These are phyloP conservation scores for Aquilaria sinensis DNA, from an alignment of 345 rosid species.

Conservation along the genomic window DNA sequence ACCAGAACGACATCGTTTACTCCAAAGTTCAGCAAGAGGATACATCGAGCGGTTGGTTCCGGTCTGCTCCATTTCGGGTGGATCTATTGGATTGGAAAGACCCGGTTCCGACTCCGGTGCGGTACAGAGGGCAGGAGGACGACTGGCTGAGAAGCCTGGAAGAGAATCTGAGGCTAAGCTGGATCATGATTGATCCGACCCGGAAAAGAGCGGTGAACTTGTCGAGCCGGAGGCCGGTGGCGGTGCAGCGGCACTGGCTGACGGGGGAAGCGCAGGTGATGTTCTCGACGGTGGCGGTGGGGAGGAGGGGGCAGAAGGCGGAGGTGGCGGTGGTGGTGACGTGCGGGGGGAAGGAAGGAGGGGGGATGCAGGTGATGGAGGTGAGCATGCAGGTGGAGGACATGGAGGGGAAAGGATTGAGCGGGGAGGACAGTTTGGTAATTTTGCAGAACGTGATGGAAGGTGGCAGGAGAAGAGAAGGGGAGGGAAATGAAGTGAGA, in stretches of 20 bases:
- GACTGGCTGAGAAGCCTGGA: constrained; percentile 45
- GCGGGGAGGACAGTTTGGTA: constrained; percentile 65
- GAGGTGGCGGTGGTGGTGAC: constrained; percentile 29
- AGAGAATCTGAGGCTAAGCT: constrained; percentile 42
- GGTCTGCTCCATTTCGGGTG: constrained; percentile 50
- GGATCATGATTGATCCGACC: constrained; percentile 67
- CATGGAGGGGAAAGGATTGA: constrained; percentile 64
- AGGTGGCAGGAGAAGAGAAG: constrained; percentile 30
- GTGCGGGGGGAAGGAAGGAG: constrained; percentile 50
- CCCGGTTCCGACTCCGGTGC: constrained; percentile 25
- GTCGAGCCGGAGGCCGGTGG: constrained; percentile 49
- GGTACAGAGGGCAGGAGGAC: constrained; percentile 16
- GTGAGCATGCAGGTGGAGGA: constrained; percentile 65
- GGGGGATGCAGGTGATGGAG: constrained; percentile 63
- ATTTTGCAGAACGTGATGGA: constrained; percentile 41
- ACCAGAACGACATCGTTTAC: constrained; percentile 28
- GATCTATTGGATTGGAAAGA: constrained; percentile 52
- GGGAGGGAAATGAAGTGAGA: constrained; percentile 21
- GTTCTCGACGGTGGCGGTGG: constrained; percentile 35
- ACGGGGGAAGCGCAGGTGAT: constrained; percentile 46
- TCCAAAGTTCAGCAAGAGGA: constrained; percentile 45
- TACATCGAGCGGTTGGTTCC: constrained; percentile 46
- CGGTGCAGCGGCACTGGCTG: constrained; percentile 66
- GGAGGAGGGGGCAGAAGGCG: constrained; percentile 17
- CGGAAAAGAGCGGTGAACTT: constrained; percentile 47